phyloP scores from a whole-genome alignment of 768 basidiomycete genomes.

The Suillus weaverae region DNA sequence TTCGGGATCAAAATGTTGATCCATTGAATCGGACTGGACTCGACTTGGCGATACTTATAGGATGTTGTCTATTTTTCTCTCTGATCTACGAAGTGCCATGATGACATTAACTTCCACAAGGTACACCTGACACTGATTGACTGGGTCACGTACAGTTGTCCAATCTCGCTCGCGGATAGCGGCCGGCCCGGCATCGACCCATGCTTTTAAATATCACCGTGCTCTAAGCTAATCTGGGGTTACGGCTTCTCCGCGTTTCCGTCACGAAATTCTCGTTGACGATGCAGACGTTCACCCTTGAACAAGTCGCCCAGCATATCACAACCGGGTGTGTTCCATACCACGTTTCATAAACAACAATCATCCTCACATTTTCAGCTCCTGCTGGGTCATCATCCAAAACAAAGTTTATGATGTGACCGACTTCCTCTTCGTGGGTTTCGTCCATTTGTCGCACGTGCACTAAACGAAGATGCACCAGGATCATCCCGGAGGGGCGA shows the following conservation, averaged over 20 bases:
- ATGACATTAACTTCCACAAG: neutral
- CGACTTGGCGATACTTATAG: neutral
- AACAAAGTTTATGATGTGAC: slow-evolving; percentile 87
- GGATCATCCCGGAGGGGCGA: slow-evolving; percentile 81
- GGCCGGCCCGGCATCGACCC: slow-evolving; percentile 6
- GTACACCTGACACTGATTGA: neutral
- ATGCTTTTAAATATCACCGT: slow-evolving; percentile 7
- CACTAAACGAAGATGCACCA: slow-evolving; percentile 25
- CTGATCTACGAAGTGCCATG: neutral
- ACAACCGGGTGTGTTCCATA: slow-evolving; percentile 42
- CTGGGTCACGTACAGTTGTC: neutral
- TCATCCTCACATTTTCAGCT: slow-evolving; percentile 39
- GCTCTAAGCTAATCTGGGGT: neutral
- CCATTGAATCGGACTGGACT: neutral
- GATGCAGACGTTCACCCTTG: slow-evolving; percentile 46
- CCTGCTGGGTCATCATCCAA: slow-evolving; percentile 84
- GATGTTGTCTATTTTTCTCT: neutral
- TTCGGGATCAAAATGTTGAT: neutral
- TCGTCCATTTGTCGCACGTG: too few relatives aligned
- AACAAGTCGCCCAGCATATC: slow-evolving; percentile 63
- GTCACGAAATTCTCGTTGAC: slow-evolving; percentile 1
- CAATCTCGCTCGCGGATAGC: neutral
- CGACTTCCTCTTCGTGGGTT: slow-evolving; percentile 63
- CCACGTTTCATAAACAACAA: slow-evolving; percentile 7
- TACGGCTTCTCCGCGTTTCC: slow-evolving; percentile 3